These are phyloP conservation scores for Dacryopinax primogenitus DNA, from an alignment of 768 basidiomycete genomes.

Conservation along the genomic window DNA sequence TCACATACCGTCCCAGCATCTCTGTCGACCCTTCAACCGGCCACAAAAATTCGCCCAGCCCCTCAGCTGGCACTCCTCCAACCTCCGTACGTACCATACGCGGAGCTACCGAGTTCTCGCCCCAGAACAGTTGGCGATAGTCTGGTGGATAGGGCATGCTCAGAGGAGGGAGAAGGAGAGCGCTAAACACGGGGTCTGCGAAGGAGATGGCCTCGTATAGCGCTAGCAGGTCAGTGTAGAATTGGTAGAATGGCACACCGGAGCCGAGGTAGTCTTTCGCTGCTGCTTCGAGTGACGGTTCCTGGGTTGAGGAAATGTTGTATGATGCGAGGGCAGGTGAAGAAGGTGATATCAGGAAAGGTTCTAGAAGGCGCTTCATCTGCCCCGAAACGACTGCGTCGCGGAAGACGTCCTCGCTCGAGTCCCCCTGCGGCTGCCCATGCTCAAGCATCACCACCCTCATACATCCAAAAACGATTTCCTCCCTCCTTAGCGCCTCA, in stretches of 20 bases:
- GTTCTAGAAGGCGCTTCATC: constrained; percentile 48
- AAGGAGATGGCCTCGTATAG: constrained; percentile 90
- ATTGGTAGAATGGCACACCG: constrained; percentile 77
- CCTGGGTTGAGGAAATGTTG: constrained; percentile 18
- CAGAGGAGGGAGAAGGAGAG: constrained; percentile 61
- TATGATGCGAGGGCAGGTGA: constrained; percentile 19
- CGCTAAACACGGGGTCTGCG: constrained; percentile 59
- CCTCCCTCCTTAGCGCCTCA: constrained; percentile 36
- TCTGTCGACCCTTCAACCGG: constrained; percentile 53
- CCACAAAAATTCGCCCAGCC: constrained; percentile 51
- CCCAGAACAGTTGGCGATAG: constrained; percentile 75
- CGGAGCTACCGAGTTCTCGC: constrained; percentile 56
- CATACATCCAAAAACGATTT: constrained; percentile 68
- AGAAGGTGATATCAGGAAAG: constrained; percentile 30
- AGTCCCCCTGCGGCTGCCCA: constrained; percentile 38
- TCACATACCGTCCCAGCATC: constrained; percentile 50
- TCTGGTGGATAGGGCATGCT: constrained; percentile 66
- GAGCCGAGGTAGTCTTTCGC: constrained; percentile 48
- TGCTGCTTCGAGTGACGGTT: constrained; percentile 38
- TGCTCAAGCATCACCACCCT: constrained; percentile 95
- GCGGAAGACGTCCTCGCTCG: constrained; percentile 60
- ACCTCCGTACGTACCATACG: constrained; percentile 43
- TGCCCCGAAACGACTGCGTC: constrained; percentile 47
- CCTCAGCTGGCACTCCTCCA: constrained; percentile 30
- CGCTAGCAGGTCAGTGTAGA: constrained; percentile 79